These are phyloP conservation scores for Coemansia sp. DNA, from an alignment of 192 early-diverging fungal genomes.

Conservation along the genomic window DNA sequence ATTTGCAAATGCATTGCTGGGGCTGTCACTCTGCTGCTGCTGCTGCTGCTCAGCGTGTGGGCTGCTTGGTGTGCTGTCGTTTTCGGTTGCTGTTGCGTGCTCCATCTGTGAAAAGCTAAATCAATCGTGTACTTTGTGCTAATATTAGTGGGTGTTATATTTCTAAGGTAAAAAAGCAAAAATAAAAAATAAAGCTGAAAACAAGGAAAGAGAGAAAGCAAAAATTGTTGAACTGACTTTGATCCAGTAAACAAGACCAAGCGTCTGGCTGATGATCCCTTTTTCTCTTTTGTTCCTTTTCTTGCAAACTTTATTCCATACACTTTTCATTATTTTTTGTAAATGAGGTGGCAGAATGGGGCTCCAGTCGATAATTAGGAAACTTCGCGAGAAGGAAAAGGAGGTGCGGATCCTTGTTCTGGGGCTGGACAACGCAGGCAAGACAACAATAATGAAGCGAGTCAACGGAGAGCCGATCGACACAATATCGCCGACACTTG, in stretches of 20 bases:
- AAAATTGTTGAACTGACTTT: neutral
- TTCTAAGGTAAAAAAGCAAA: neutral
- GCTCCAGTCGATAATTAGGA: constrained; percentile 90
- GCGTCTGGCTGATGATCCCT: neutral
- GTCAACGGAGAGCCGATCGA: constrained; percentile 91
- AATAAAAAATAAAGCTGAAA: neutral
- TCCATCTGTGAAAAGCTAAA: neutral
- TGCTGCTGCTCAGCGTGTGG: neutral
- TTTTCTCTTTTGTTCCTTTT: neutral
- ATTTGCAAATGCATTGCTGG: neutral
- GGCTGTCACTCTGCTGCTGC: neutral
- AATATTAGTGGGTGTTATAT: neutral
- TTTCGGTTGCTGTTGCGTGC: neutral
- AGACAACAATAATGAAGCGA: constrained; percentile 95
- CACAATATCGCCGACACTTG: constrained; percentile 91
- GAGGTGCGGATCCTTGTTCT: constrained; percentile 94
- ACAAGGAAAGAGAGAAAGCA: constrained; percentile 1
- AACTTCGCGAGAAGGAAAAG: constrained; percentile 87
- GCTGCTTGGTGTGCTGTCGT: neutral
- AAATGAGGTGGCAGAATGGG: constrained; percentile 66
- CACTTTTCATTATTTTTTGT: neutral
- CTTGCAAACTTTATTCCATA: neutral
- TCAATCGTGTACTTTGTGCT: neutral
- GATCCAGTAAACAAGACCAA: neutral
- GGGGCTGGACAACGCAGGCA: constrained; percentile 98